Conservation (phyloP, 768 basidiomycete species). For the Pulveroboletus sp. region DNA sequence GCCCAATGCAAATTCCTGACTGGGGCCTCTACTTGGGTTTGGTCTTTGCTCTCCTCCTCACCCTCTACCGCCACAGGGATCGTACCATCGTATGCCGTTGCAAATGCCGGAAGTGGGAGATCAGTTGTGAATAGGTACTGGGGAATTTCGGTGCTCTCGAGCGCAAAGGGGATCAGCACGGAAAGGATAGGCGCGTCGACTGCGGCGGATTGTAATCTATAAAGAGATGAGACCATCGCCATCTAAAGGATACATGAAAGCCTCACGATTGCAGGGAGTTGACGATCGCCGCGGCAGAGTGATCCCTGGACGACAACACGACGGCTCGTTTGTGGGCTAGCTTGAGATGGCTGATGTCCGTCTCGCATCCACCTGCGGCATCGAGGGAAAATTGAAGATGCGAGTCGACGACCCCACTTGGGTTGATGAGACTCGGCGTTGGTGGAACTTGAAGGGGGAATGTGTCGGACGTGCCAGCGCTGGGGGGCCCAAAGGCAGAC, state of each 20-base stretch:
- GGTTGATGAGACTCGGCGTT: conserved; percentile 63
- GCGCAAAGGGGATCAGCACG: conserved; percentile 55
- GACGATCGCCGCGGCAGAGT: conserved; percentile 35
- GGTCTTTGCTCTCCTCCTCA: conserved; percentile 14
- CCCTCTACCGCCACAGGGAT: conserved; percentile 33
- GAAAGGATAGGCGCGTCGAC: conserved; percentile 44
- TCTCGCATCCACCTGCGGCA: conserved; percentile 16
- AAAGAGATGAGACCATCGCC: not conserved
- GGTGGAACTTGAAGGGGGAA: conserved; percentile 55
- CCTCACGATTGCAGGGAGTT: conserved; percentile 39
- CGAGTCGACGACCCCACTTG: conserved; percentile 61
- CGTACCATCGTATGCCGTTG: conserved; percentile 49
- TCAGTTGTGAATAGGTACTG: conserved; percentile 27
- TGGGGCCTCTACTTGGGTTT: conserved; percentile 33
- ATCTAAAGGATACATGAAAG: not conserved
- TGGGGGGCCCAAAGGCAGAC: conserved; percentile 72
- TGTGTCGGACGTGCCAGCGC: conserved; percentile 57
- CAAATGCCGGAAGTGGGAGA: conserved; percentile 32
- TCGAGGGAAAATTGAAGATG: conserved; percentile 47
- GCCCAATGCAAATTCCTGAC: conserved; percentile 63
- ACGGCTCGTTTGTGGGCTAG: conserved; percentile 53
- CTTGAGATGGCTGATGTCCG: conserved; percentile 38
- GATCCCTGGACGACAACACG: conserved; percentile 48
- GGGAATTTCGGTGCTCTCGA: conserved; percentile 45
- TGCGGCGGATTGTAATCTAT: conserved; percentile 16